A percentile compares a stretch with the other conserved stretches of the same genome.
phyloP scores from a whole-genome alignment of 495 filamentous ascomycete species.

The Poronia punctata region DNA sequence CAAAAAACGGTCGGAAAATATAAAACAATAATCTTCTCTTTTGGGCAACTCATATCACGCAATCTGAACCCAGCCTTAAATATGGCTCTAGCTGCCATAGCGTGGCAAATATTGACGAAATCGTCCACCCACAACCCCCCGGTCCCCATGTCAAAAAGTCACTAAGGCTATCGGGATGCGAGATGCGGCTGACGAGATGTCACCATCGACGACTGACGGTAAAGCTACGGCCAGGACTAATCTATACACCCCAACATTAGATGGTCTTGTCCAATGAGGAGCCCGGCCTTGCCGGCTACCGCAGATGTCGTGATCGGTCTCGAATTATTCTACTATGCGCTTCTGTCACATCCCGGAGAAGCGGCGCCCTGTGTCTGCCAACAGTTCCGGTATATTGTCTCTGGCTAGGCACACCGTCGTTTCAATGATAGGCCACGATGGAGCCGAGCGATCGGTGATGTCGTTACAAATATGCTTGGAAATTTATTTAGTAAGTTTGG shows the following conservation, averaged over 20 bases:
- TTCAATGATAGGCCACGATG: too few species aligned
- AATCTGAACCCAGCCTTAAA: slow-evolving; percentile 2
- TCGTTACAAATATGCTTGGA: too few species aligned
- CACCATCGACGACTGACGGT: slow-evolving; percentile 4
- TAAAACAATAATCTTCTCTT: background rate
- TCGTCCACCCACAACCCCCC: too few species aligned
- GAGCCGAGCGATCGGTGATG: background rate
- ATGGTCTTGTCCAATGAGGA: slow-evolving; percentile 24
- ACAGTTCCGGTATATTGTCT: slow-evolving; percentile 1
- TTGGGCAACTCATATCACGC: slow-evolving; percentile 1
- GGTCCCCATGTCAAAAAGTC: background rate
- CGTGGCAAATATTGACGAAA: background rate
- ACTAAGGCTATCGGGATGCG: slow-evolving; percentile 11
- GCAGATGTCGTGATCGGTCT: slow-evolving; percentile 34
- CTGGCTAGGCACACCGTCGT: too few species aligned
- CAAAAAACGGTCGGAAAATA: too few species aligned
- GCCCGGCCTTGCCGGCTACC: slow-evolving; percentile 18
- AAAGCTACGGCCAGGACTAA: background rate
- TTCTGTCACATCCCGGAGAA: too few species aligned
- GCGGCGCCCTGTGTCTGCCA: too few species aligned
- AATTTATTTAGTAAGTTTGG: slow-evolving; percentile 7
- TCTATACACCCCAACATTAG: slow-evolving; percentile 1
- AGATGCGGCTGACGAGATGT: slow-evolving; percentile 9
- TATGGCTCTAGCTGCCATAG: too few species aligned
- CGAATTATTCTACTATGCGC: slow-evolving; percentile 20